Conservation (phyloP, 441 rosid genomes). For the Hypseocharis bilobata region DNA sequence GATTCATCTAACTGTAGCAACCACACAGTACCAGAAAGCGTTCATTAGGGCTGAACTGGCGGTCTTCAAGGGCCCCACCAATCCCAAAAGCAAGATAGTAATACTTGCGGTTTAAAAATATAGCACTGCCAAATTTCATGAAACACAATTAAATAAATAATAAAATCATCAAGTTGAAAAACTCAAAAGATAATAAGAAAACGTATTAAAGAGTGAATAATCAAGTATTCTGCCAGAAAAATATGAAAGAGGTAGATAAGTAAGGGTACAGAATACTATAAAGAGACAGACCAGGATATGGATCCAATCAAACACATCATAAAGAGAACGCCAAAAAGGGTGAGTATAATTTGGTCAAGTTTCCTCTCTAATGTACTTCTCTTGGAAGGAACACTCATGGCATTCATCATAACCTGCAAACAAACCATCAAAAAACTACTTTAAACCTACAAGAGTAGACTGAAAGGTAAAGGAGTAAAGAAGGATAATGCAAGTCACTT, state of each 20-base stretch:
- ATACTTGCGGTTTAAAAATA: conserved; percentile 64
- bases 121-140: conserved; percentile 54
- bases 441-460: conserved; percentile 8
- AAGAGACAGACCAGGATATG: conserved; percentile 62
- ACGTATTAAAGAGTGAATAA: neutral
- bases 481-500: neutral
- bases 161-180: conserved; percentile 12
- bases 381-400: conserved; percentile 97
- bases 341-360: conserved; percentile 90
- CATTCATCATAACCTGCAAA: conserved; percentile 97
- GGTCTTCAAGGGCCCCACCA: conserved; percentile 33
- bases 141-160: conserved; percentile 4
- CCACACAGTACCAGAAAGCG: conserved; percentile 47
- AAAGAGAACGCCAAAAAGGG: conserved; percentile 77
- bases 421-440: conserved; percentile 15
- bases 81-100: conserved; percentile 51
- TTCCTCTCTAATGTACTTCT: conserved; percentile 97
- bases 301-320: conserved; percentile 81
- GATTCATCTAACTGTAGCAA: conserved; percentile 13
- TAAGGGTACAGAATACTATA: conserved; percentile 16
- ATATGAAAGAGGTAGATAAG: too few species aligned
- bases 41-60: conserved; percentile 54
- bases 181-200: neutral
- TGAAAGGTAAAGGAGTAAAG: neutral
- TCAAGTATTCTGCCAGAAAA: neutral